These are phyloP conservation scores for Adansonia gregorii DNA, from an alignment of 441 rosid genomes.

Conservation along the genomic window DNA sequence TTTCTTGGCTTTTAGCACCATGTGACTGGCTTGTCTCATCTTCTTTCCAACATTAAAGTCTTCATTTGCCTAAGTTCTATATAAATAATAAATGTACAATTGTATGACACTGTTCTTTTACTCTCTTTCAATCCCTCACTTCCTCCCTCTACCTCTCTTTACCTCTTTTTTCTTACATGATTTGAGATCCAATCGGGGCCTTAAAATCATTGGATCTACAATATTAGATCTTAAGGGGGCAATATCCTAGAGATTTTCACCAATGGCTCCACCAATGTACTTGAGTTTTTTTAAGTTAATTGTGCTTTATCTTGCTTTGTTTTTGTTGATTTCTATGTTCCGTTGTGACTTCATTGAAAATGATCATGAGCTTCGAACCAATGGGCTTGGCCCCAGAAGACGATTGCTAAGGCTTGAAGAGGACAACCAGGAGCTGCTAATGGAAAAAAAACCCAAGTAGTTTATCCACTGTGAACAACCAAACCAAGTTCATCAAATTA, in stretches of 20 bases:
- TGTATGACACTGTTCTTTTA: constrained; percentile 24
- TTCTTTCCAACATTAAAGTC: constrained; percentile 38
- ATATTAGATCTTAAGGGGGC: constrained; percentile 35
- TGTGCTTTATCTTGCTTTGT: constrained; percentile 42
- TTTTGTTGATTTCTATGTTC: constrained; percentile 41
- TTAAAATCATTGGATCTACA: constrained; percentile 34
- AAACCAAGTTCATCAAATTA: constrained; percentile 49
- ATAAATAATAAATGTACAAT: background rate
- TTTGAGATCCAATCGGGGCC: constrained; percentile 35
- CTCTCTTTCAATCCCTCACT: background rate
- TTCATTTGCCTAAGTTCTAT: constrained; percentile 9
- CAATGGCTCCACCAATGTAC: constrained; percentile 49
- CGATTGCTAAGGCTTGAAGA: constrained; percentile 43
- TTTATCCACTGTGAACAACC: constrained; percentile 52
- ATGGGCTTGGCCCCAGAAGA: constrained; percentile 40
- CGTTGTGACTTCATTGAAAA: constrained; percentile 40
- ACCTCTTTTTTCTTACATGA: constrained; percentile 10
- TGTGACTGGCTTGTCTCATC: constrained; percentile 38
- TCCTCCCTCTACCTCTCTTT: background rate
- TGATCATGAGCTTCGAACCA: constrained; percentile 36
- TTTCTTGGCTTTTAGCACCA: constrained; percentile 34
- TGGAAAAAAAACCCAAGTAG: constrained; percentile 45
- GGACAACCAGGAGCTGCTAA: constrained; percentile 35
- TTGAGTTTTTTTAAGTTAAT: constrained; percentile 47
- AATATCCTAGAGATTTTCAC: constrained; percentile 20